Percentiles rank a stretch among this genome's conserved stretches.
Conservation (phyloP, 2,329 filamentous ascomycete species). For the Aspergillus sclerotialis region DNA sequence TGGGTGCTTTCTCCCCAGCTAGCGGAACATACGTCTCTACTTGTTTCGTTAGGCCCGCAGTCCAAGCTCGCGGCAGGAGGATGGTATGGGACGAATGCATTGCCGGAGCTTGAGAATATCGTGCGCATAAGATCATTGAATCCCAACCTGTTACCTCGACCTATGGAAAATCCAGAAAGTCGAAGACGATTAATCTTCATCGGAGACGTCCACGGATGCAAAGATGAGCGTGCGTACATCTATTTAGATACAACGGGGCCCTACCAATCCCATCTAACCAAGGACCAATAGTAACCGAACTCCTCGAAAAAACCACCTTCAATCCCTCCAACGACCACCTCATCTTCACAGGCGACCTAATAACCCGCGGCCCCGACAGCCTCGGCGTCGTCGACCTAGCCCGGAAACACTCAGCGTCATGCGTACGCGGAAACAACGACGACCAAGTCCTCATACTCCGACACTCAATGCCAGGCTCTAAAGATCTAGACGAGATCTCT, state of each 20-base stretch:
- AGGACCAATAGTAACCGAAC: conserved; percentile 36
- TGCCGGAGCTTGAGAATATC: conserved; percentile 44
- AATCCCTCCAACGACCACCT: conserved; percentile 61
- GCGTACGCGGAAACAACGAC: conserved; percentile 89
- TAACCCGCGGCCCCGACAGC: conserved; percentile 83
- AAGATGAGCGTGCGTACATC: conserved; percentile 49
- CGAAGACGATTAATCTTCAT: conserved; percentile 67
- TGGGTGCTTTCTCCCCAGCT: conserved; percentile 23
- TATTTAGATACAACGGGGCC: background rate
- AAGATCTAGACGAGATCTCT: conserved; percentile 10
- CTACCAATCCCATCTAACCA: background rate
- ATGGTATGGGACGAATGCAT: conserved; percentile 42
- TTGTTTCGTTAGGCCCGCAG: conserved; percentile 19
- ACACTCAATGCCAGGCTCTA: conserved; percentile 33
- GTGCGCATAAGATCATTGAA: conserved; percentile 46
- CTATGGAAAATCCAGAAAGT: no score
- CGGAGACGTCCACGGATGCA: conserved; percentile 90
- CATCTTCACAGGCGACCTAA: conserved; percentile 68
- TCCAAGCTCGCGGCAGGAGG: conserved; percentile 21
- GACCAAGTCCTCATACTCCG: conserved; percentile 70
- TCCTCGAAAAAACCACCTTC: conserved; percentile 64
- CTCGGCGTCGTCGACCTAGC: conserved; percentile 68
- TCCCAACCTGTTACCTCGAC: conserved; percentile 37
- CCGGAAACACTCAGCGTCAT: conserved; percentile 66
- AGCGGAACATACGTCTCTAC: conserved; percentile 23